A percentile compares a stretch with the other conserved stretches of the same genome.
phyloP scores from a whole-genome alignment of 331 rosid genomes.

The Saraca asoca region DNA sequence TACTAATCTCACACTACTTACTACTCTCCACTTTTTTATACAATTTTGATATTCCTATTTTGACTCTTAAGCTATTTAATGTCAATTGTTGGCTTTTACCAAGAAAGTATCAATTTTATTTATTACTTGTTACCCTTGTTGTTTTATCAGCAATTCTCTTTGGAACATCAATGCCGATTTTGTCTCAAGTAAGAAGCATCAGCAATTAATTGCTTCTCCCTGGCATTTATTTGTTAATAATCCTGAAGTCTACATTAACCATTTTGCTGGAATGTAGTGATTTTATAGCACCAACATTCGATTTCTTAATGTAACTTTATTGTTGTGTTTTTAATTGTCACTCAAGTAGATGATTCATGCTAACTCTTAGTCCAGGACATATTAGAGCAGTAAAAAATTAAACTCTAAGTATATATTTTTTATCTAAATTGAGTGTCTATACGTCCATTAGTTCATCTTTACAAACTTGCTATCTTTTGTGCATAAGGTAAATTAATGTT shows the following conservation, averaged over 20 bases:
- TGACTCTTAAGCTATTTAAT: background rate
- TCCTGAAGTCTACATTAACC: too few species aligned
- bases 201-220: too few species aligned
- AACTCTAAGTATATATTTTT: background rate
- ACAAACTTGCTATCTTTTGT: too few species aligned
- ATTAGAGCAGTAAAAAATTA: conserved; percentile 12
- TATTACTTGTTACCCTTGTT: conserved; percentile 27
- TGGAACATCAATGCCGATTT: conserved; percentile 90
- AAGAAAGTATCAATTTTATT: conserved; percentile 19
- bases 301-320: too few species aligned
- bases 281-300: background rate
- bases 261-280: background rate
- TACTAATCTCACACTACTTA: too few species aligned
- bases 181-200: too few species aligned
- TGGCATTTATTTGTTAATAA: too few species aligned
- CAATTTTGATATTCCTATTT: conserved; percentile 9
- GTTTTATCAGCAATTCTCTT: conserved; percentile 82
- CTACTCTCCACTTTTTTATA: too few species aligned
- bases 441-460: conserved; percentile 20
- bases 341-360: too few species aligned
- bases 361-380: background rate
- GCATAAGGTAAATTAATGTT: conserved; percentile 11
- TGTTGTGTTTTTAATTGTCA: too few species aligned
- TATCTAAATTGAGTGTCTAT: conserved; percentile 3
- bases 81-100: background rate